Evolutionary conservation across 2,329 filamentous ascomycete genomes (phyloP), one percentile per base, ranked within the genome.

Genomic region (Aspergillus pseudoviridinutans): DNA sequence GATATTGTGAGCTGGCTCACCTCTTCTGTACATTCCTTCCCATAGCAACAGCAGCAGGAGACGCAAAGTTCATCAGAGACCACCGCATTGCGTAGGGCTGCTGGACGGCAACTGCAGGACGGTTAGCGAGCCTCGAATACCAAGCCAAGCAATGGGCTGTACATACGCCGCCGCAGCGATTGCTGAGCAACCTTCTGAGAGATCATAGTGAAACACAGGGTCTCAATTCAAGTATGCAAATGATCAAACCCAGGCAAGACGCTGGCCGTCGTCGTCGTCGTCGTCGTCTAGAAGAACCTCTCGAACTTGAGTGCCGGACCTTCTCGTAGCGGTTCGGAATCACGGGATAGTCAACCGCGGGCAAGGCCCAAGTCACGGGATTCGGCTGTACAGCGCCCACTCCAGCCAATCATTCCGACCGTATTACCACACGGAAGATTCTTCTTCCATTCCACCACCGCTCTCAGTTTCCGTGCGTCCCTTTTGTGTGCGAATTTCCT

Each of bases 81-180:
- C 71, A 71, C 58, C 68, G 73, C 70, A 78, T 71, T 53, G 70
- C 70, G 58, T 75, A 74, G 65, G 76, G 73, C 66, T 76, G 75
- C 66, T 76, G 73, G 64, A 74, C 72, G 70, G 75, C 75, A 67
- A 79, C 78, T 80, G 67, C 41, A 60, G 59, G 50, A 56, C 32
- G 47, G 66, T 68, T 64, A 69, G 66, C 56, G 62, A 53, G 53
- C 58, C 57, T 61, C 56, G 64, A 64, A 64, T 57, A 52, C 57
- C 46, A 32, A 28, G 6, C 28, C 41, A 17, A 38, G 17, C 27
- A n/a, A 14, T 53, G 49, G 49, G 29, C 28, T 44, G 41, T 24
- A 74, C 77, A 63, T 79, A 81, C 79, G 70, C 70, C 79, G 77
- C 71, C 78, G 74, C 68, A 78, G 69, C 59, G 77, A 78, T 64